Conservation (phyloP, 306 rosid species). For the Phaseolus lunatus region DNA sequence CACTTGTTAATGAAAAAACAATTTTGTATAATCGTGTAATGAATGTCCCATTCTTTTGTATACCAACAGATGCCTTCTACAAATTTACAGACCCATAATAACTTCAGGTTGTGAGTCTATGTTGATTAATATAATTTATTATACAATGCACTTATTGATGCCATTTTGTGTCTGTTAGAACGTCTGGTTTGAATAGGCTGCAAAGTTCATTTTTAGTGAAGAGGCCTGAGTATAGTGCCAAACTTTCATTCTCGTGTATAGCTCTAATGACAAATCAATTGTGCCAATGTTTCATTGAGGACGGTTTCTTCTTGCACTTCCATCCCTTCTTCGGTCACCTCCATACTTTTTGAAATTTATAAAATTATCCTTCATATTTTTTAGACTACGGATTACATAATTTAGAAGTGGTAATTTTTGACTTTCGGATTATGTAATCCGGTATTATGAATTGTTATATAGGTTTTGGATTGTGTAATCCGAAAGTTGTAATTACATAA, state of each 20-base stretch:
- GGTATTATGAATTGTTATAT: too few species aligned
- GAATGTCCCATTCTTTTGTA: slow-evolving; percentile 53
- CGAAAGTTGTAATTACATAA: too few species aligned
- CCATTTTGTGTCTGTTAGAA: slow-evolving; percentile 10
- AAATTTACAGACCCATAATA: slow-evolving; percentile 34
- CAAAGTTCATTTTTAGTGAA: background rate
- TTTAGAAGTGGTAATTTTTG: too few species aligned
- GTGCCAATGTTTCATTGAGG: background rate
- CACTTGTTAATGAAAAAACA: slow-evolving; percentile 34
- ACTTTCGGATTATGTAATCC: too few species aligned
- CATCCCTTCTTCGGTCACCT: too few species aligned
- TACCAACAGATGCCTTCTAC: slow-evolving; percentile 42
- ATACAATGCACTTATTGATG: slow-evolving; percentile 14
- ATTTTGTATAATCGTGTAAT: slow-evolving; percentile 51
- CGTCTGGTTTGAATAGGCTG: background rate
- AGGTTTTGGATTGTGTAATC: too few species aligned
- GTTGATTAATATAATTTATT: slow-evolving; percentile 31
- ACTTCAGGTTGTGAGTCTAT: slow-evolving; percentile 16
- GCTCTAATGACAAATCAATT: background rate
- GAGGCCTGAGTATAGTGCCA: background rate
- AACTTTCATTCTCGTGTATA: background rate
- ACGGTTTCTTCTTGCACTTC: too few species aligned
- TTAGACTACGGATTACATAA: too few species aligned
- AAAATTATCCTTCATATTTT: too few species aligned
- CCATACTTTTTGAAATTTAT: too few species aligned